Evolutionary conservation across 83 land plant genomes (phyloP), one percentile per base, ranked within the genome.

Genomic region (Larix sibirica): DNA sequence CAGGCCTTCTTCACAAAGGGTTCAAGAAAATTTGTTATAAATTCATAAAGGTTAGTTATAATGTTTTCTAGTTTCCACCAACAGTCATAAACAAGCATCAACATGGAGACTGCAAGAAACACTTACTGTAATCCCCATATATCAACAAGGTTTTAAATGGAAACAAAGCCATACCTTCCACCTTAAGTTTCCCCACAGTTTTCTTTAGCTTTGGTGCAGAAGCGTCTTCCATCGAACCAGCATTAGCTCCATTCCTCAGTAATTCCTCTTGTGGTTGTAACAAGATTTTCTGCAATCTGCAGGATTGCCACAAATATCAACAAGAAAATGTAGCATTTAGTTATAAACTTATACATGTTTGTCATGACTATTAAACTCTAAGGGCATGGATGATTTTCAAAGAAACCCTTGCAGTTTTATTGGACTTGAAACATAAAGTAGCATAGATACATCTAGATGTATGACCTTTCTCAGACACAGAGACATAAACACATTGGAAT

Each of bases 231-330:
- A 61, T 56, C 3, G 62, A 71, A 54, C 83, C 75, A 36, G 62
- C 68, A 75, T 56, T 14, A 9, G 78, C 8, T 40, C 74, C 86
- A 79, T 89, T 90, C 33, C 26, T 82, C 60, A 68, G 23, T 62
- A 67, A 38, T 81, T 84, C 86, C 13, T 77, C 87, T 20, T 88
- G 85, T 13, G 96, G 96, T 79, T 92, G 95, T 61, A 96, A 64
- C 73, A 94, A 80, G 62, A 85, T 83, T 47, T 92, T 90, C 63
- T 96, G 92, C 70, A 96, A 76, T 24, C 98, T 96, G 80, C 47
- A 69, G n/a, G 23, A 70, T 42, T 1, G n/a, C 69, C 61, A 42
- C 20, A 61, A 36, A 79, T n/a, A 36, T 50, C 13, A 50, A 50
- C 54, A 47, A 75, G 33, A 28, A 75, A 75, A 75, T 50, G 10